These are phyloP conservation scores for Amanita inopinata DNA, from an alignment of 768 basidiomycete species.

Conservation along the genomic window DNA sequence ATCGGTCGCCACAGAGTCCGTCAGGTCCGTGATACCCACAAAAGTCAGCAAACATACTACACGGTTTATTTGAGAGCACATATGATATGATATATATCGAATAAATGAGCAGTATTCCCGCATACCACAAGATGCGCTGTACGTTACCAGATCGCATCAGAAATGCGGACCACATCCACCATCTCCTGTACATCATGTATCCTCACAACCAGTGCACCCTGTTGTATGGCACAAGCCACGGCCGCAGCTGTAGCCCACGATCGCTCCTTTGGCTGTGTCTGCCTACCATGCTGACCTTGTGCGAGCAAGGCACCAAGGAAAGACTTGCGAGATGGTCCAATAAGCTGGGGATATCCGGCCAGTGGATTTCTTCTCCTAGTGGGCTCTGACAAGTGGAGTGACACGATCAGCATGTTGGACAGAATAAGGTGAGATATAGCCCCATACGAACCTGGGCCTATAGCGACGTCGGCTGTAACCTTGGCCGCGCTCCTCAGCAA, in stretches of 20 bases:
- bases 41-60: no score
- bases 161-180: constrained; percentile 61
- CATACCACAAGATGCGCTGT: no score
- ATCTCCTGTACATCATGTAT: constrained; percentile 77
- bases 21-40: no score
- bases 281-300: constrained; percentile 36
- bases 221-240: constrained; percentile 64
- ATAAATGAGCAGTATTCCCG: no score
- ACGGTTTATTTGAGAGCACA: no score
- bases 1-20: no score
- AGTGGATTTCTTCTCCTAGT: constrained; percentile 34
- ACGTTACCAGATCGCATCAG: constrained; percentile 59
- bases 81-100: no score
- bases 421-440: constrained; percentile 9
- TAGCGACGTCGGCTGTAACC: constrained; percentile 32
- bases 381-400: constrained; percentile 6
- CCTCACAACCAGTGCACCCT: constrained; percentile 61
- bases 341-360: constrained; percentile 51
- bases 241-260: constrained; percentile 73
- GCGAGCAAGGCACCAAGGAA: constrained; percentile 66
- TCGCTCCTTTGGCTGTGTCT: constrained; percentile 57
- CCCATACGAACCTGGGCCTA: neutral
- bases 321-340: constrained; percentile 79
- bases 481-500: constrained; percentile 44
- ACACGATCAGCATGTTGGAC: neutral